phyloP scores from a whole-genome alignment of 2,329 filamentous ascomycete species.

The Ceratocystis albifundus region DNA sequence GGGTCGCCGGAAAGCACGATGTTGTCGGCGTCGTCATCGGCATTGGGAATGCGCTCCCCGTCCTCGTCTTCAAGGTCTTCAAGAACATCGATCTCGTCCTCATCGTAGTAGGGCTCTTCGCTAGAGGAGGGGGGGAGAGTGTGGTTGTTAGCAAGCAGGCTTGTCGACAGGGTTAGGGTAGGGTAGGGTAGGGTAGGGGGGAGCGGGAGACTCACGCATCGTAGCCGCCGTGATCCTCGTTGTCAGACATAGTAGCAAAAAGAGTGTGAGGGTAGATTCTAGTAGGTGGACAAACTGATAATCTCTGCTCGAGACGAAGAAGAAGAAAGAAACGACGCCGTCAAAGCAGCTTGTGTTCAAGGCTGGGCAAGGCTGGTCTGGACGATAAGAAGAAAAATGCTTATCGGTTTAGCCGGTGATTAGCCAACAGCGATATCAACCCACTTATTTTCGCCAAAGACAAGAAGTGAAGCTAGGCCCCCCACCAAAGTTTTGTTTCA shows the following conservation, averaged over 20 bases:
- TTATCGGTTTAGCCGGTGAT: slow-evolving; percentile 20
- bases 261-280: background rate
- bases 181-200: too few relatives aligned
- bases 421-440: background rate
- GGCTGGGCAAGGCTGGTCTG: slow-evolving; percentile 7
- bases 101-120: slow-evolving; percentile 61
- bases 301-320: slow-evolving; percentile 14
- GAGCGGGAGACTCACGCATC: slow-evolving; percentile 42
- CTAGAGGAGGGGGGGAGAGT: slow-evolving; percentile 31
- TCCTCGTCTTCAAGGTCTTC: slow-evolving; percentile 42
- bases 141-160: background rate
- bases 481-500: slow-evolving; percentile 9
- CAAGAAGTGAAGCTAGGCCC: background rate
- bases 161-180: background rate
- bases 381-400: slow-evolving; percentile 5
- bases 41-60: slow-evolving; percentile 41
- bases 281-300: background rate
- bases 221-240: slow-evolving; percentile 52
- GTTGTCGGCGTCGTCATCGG: slow-evolving; percentile 47
- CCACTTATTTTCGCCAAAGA: background rate
- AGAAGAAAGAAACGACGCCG: slow-evolving; percentile 12
- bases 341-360: slow-evolving; percentile 1
- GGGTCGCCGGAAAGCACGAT: slow-evolving; percentile 53
- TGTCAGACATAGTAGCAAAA: slow-evolving; percentile 53
- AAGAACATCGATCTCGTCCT: slow-evolving; percentile 52